Conservation (phyloP, 2,329 filamentous ascomycete species). For the Corynespora cassiicola region DNA sequence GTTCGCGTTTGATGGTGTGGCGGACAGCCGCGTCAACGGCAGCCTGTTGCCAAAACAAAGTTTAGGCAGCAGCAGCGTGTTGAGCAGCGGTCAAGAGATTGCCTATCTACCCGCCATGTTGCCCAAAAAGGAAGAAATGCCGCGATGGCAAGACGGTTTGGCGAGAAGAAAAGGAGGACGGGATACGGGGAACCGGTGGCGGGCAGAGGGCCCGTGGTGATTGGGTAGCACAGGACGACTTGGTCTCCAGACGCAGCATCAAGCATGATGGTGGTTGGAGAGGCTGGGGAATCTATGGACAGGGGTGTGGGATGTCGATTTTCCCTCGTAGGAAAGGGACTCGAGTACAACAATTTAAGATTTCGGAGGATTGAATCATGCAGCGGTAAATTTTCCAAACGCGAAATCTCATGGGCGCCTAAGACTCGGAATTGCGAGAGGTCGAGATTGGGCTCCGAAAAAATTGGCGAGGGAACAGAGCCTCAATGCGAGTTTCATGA, state of each 20-base stretch:
- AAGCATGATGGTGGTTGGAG: background rate
- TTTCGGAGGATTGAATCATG: slow-evolving; percentile 1
- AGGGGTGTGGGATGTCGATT: slow-evolving; percentile 5
- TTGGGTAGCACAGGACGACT: no score
- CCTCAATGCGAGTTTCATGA: slow-evolving; percentile 9
- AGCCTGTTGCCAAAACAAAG: slow-evolving; percentile 18
- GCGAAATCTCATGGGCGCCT: slow-evolving; percentile 8
- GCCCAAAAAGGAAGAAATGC: background rate
- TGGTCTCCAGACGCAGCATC: background rate
- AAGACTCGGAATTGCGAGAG: background rate
- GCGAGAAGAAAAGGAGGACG: no score
- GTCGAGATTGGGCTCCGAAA: slow-evolving; percentile 6
- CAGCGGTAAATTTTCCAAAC: no score
- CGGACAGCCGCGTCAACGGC: slow-evolving; percentile 6
- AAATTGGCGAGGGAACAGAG: slow-evolving; percentile 6
- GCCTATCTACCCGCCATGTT: background rate
- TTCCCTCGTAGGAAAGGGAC: slow-evolving; percentile 2
- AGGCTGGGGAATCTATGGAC: slow-evolving; percentile 6
- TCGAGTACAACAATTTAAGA: background rate
- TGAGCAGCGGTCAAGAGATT: no score
- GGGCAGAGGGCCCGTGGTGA: no score
- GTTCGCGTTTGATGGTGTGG: no score
- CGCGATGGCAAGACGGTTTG: no score
- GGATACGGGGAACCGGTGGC: no score
- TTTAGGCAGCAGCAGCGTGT: slow-evolving; percentile 23